Conservation (phyloP, 2,329 filamentous ascomycete species). For the Colletotrichum gigasporum region DNA sequence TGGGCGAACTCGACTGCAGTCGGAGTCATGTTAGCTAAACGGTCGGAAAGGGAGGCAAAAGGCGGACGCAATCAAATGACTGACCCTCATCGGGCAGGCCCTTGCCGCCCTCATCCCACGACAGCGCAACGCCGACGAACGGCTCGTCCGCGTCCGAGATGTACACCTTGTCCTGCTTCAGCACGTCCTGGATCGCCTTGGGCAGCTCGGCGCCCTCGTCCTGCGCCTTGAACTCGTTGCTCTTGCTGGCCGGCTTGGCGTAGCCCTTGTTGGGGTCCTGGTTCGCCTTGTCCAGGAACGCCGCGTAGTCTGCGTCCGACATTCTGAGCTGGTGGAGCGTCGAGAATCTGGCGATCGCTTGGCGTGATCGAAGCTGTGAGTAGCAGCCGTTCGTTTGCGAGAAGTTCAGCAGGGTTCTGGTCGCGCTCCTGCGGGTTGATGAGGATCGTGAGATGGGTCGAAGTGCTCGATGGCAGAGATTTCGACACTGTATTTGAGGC, state of each 20-base stretch:
- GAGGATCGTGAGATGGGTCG: background rate
- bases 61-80: constrained; percentile 38
- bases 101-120: constrained; percentile 61
- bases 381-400: background rate
- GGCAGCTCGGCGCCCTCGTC: constrained; percentile 70
- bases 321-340: constrained; percentile 53
- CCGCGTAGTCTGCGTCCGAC: constrained; percentile 85
- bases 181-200: constrained; percentile 58
- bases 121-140: constrained; percentile 79
- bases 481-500: background rate
- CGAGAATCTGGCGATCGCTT: constrained; percentile 28
- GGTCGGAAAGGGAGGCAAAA: background rate
- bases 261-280: constrained; percentile 74
- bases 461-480: constrained; percentile 3
- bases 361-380: constrained; percentile 1
- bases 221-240: constrained; percentile 58
- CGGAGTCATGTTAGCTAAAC: background rate
- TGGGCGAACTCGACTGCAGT: constrained; percentile 67
- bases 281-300: constrained; percentile 90
- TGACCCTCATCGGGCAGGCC: constrained; percentile 70
- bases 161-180: constrained; percentile 71
- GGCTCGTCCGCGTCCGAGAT: constrained; percentile 86
- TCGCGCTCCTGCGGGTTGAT: background rate
- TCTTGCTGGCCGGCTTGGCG: constrained; percentile 38
- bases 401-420: background rate